Evolutionary conservation across 2,329 filamentous ascomycete species (phyloP).

Genomic region (Ophiostoma triangulosporum): DNA sequence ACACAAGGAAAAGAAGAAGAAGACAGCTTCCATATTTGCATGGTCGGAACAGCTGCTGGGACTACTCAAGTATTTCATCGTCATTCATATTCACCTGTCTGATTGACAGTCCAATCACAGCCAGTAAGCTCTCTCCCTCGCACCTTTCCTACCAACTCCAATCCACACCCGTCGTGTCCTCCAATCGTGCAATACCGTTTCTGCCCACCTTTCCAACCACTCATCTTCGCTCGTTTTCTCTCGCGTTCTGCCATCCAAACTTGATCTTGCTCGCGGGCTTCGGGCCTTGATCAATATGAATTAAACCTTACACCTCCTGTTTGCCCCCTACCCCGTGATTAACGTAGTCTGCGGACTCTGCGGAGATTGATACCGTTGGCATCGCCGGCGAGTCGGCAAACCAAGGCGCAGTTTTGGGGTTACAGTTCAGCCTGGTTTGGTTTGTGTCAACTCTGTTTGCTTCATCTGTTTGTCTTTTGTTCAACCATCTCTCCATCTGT

Average conservation of each 20-base stretch:
- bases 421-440: too few relatives aligned
- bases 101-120: too few relatives aligned
- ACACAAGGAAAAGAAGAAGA: neutral
- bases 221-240: neutral
- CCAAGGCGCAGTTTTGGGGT: neutral
- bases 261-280: too few relatives aligned
- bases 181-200: slow-evolving; percentile 5
- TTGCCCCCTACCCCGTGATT: slow-evolving; percentile 37
- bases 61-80: too few relatives aligned
- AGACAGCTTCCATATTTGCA: too few relatives aligned
- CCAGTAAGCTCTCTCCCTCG: neutral
- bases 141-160: neutral
- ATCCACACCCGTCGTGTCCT: neutral
- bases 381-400: slow-evolving; percentile 1
- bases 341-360: slow-evolving; percentile 27
- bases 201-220: slow-evolving; percentile 2
- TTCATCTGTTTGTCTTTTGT: too few relatives aligned
- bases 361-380: neutral
- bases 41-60: too few relatives aligned
- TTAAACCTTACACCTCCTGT: neutral
- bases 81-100: too few relatives aligned
- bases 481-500: too few relatives aligned
- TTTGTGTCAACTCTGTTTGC: too few relatives aligned
- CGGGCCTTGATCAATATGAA: too few relatives aligned
- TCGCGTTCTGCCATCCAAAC: slow-evolving; percentile 6